Base-by-base conservation (phyloP, 2,329 filamentous ascomycete genomes). In the Colletotrichum australisinense region DNA sequence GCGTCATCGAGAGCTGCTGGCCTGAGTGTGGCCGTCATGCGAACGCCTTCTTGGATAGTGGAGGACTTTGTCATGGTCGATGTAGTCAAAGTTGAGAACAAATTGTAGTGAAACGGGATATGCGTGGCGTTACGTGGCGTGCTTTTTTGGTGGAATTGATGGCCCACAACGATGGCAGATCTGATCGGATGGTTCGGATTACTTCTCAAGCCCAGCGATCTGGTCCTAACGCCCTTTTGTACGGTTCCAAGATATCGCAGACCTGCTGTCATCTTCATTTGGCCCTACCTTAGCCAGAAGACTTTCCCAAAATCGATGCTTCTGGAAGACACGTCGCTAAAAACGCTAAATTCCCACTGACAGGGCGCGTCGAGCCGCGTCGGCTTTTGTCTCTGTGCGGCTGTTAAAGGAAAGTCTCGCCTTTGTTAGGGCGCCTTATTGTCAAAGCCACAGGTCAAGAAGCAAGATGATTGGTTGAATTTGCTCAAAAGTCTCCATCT, bases 1-100 rank as follows among this genome's bases (percentile, higher is more conserved):
- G 76, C 76, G 59, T 85, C 83, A 1, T 49, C 46, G 9, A 66
- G 32, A 7, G 24, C 53, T 5, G 71, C 71, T 22, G 67, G 26
- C 26, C 71, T 63, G 6, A 71, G 38, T 3, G 35, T 16, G n/a
- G 63, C 30, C 4, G 49, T 22, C 16, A 32, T 49, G 24, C 55
- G 49, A 24, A 16, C 24, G 32, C 19, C 11, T 19, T 35, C 26
- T 30, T 49, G 60, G 56, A 12, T 52, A 2, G 56, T 55, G 14
- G 14, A 9, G 14, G 49, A 30, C 22, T 58, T 62, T 11, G 67
- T 24, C 71, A 65, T 66, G 9, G 71, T 16, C 28, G 46, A 24
- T 7, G 32, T 9, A 9, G 30, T 46, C 5, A 14, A 56, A 2
- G 67, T 62, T 6, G 67, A 71, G n/a, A 63, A 58, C 8, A 22